Evolutionary conservation across 1,139 yeast species (phyloP), one percentile per base, ranked within the genome.

Genomic region (Sugiyamaella grinbergsii): DNA sequence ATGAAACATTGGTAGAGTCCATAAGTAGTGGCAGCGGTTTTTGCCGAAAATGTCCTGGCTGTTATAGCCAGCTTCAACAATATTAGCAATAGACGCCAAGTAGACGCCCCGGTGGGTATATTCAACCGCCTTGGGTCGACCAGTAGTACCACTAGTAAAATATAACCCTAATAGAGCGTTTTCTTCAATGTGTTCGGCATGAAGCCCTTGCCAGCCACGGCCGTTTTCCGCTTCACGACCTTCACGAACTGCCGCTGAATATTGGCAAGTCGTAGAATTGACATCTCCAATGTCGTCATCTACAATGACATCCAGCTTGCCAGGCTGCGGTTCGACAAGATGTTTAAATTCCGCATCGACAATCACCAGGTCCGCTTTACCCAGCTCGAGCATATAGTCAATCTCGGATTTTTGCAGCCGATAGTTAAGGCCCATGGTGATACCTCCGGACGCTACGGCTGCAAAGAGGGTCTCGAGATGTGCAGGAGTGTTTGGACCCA

Each of bases 131-230:
- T 85, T 85, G 15, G 93, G 91, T 47, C 73, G 67, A n/a, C 90
- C 90, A 2, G 91, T 83, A 23, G 91, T 83, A 26, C 93, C 91
- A 2, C 87, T 80, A 4, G 94, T 85, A 69, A 83, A 86, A 51
- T 63, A 68, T 19, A 69, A 61, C 4, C 70, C 70, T 26, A 68
- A 42, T 11, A 64, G 47, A 8, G 58, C 54, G 48, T 66, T 57
- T 47, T 70, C 73, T 34, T 66, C 67, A n/a, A 61, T 54, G 46
- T 62, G 50, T 41, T 65, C 66, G 37, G 61, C 61, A 42, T 61
- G 56, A 15, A 66, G 60, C 16, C 58, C 66, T 3, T 49, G 57
- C 63, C 63, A 62, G 37, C 64, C 54, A 11, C 13, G 57, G 51
- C 39, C 61, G 24, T 58, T 38, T 23, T 39, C 41, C 5, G 24